Evolutionary conservation across 2,329 filamentous ascomycete genomes (phyloP).

Genomic region (Sphaerostilbella broomeana): DNA sequence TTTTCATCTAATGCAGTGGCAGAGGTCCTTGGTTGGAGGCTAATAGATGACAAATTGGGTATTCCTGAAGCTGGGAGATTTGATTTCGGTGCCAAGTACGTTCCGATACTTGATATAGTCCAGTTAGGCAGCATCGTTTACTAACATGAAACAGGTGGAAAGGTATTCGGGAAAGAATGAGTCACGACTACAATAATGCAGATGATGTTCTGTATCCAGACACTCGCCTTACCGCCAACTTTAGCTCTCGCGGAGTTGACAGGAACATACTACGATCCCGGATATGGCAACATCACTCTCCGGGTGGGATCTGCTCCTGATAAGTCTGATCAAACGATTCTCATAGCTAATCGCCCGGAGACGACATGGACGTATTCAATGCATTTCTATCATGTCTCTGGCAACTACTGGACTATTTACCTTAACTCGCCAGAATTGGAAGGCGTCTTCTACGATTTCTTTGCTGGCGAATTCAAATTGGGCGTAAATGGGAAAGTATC

Average conservation of each 20-base stretch:
- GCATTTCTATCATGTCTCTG: conserved; percentile 23
- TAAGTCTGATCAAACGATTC: conserved; percentile 14
- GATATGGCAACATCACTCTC: conserved; percentile 28
- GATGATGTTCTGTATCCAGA: conserved; percentile 32
- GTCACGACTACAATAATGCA: conserved; percentile 24
- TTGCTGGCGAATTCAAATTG: conserved; percentile 16
- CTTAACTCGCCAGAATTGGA: not conserved
- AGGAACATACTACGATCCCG: conserved; percentile 40
- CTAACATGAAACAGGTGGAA: conserved; percentile 9
- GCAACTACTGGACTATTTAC: conserved; percentile 22
- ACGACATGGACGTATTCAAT: conserved; percentile 19
- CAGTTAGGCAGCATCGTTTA: not conserved
- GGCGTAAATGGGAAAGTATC: conserved; percentile 5
- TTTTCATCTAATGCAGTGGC: conserved; percentile 29
- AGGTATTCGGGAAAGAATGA: not conserved
- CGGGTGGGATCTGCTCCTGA: conserved; percentile 13
- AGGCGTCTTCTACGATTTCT: not conserved
- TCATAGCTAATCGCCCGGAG: conserved; percentile 20
- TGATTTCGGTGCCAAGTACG: conserved; percentile 18
- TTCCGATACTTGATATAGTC: too few species aligned
- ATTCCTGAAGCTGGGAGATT: conserved; percentile 18
- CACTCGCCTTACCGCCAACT: conserved; percentile 29
- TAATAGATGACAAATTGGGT: conserved; percentile 26
- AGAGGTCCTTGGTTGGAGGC: conserved; percentile 20
- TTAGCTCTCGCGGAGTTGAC: conserved; percentile 27